A percentile compares a stretch with the other conserved stretches of the same genome.
phyloP scores from a whole-genome alignment of 2,329 filamentous ascomycete genomes.

The Stromatinia cepivora region DNA sequence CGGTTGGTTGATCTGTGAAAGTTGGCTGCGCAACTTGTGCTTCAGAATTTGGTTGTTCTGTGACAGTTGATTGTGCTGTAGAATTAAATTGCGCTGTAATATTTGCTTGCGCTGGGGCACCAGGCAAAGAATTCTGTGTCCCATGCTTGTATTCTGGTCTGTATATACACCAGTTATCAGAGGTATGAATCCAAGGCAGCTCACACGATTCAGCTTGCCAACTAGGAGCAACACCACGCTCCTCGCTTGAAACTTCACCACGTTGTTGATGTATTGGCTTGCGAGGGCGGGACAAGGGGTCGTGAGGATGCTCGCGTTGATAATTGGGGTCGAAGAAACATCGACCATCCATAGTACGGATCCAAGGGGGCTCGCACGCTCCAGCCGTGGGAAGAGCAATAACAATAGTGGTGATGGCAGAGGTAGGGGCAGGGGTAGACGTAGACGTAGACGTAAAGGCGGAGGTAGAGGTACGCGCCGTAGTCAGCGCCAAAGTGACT shows the following conservation, averaged over 20 bases:
- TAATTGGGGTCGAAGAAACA: constrained; percentile 11
- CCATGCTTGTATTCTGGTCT: neutral
- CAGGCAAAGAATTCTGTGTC: neutral
- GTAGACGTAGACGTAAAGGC: neutral
- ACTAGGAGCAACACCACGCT: neutral
- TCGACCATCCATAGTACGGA: constrained; percentile 2
- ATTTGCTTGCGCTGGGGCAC: neutral
- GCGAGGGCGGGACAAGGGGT: neutral
- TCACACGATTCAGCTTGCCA: constrained; percentile 1
- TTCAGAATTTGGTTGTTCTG: neutral
- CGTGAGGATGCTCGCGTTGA: neutral
- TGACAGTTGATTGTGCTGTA: neutral
- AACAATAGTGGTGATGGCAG: neutral
- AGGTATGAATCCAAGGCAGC: neutral
- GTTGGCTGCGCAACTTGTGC: neutral
- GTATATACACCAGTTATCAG: neutral
- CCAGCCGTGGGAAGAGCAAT: neutral
- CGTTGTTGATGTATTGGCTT: neutral
- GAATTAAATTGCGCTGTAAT: neutral
- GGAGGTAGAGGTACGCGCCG: neutral
- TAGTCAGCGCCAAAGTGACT: neutral
- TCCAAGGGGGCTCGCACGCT: neutral
- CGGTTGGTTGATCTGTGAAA: neutral
- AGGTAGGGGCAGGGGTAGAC: neutral
- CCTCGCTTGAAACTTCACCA: neutral